These are phyloP conservation scores for Acidomyces sp. DNA, from an alignment of 495 filamentous ascomycete genomes.

Conservation along the genomic window DNA sequence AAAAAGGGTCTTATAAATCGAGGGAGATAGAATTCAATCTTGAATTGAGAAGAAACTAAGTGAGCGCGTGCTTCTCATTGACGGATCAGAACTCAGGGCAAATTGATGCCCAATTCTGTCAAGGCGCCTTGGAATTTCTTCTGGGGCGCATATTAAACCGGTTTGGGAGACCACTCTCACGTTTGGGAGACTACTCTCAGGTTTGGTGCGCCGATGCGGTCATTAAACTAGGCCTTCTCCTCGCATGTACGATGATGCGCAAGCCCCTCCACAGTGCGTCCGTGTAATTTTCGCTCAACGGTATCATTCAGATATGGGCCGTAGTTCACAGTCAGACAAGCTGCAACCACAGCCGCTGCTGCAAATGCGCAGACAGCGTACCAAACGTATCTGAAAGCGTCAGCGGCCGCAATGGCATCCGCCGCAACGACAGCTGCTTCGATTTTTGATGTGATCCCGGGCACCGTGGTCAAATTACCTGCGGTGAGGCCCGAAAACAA, in stretches of 20 bases:
- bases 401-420: slow-evolving; percentile 30
- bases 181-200: too few relatives aligned
- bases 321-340: slow-evolving; percentile 27
- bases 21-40: too few relatives aligned
- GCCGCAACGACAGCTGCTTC: slow-evolving; percentile 28
- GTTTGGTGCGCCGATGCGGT: too few relatives aligned
- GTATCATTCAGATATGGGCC: slow-evolving; percentile 30
- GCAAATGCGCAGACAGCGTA: slow-evolving; percentile 37
- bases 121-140: too few relatives aligned
- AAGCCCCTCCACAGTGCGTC: background rate
- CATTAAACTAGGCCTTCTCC: slow-evolving; percentile 2
- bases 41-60: too few relatives aligned
- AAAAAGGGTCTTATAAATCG: too few relatives aligned
- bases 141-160: too few relatives aligned
- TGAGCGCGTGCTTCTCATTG: too few relatives aligned
- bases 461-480: slow-evolving; percentile 30
- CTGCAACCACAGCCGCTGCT: slow-evolving; percentile 32
- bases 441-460: slow-evolving; percentile 32
- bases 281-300: slow-evolving; percentile 30
- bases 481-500: slow-evolving; percentile 30
- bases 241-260: background rate
- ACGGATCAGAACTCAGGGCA: too few relatives aligned
- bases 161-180: too few relatives aligned
- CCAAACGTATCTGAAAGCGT: slow-evolving; percentile 36
- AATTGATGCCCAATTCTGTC: too few relatives aligned